Evolutionary conservation across 2,329 filamentous ascomycete species (phyloP).

Genomic region (Sporothrix variecibatus): DNA sequence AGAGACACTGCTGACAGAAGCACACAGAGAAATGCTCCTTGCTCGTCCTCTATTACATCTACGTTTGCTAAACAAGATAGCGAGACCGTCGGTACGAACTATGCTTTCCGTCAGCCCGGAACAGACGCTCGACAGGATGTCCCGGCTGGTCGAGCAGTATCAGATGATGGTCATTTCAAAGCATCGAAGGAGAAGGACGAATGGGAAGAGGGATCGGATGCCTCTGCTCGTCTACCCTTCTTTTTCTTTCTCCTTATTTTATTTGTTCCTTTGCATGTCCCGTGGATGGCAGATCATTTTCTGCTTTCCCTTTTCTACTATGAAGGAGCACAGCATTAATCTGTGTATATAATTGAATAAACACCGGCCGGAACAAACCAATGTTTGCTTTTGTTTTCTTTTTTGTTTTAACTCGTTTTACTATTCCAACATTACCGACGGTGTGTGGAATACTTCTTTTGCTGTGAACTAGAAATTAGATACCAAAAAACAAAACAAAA

Average conservation of each 20-base stretch:
- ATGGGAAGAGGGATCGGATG: background rate
- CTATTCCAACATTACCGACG: slow-evolving; percentile 51
- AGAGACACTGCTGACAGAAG: background rate
- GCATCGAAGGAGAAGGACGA: background rate
- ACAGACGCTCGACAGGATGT: background rate
- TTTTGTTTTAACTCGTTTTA: background rate
- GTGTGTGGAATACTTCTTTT: slow-evolving; percentile 50
- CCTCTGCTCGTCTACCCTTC: background rate
- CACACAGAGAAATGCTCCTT: background rate
- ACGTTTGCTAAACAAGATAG: background rate
- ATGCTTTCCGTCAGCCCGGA: background rate
- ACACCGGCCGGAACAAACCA: background rate
- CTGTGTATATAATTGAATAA: background rate
- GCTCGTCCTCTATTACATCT: background rate
- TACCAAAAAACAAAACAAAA: slow-evolving; percentile 13
- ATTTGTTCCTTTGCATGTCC: background rate
- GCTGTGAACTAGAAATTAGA: background rate
- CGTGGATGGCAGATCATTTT: background rate
- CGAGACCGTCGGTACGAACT: background rate
- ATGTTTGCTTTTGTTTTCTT: background rate
- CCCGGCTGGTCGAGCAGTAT: background rate
- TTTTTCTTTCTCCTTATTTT: background rate
- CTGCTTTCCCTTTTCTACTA: background rate
- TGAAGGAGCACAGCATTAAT: background rate
- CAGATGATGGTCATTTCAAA: background rate